Percentiles rank a stretch among this genome's conserved stretches.
phyloP scores from a whole-genome alignment of 768 basidiomycete genomes.

The Rhodotorula paludigena region DNA sequence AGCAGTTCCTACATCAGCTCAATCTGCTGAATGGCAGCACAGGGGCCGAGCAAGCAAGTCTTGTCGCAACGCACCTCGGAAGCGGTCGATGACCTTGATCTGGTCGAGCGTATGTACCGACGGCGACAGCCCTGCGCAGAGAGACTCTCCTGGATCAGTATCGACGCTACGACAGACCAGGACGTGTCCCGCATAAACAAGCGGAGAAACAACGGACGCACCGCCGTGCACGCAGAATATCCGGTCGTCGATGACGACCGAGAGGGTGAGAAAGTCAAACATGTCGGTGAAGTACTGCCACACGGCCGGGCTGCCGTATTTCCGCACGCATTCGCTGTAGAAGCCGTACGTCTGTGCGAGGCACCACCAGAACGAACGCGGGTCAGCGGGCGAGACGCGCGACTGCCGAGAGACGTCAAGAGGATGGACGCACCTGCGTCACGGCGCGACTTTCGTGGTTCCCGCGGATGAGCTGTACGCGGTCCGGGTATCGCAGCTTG shows the following conservation, averaged over 20 bases:
- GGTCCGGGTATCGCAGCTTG: slow-evolving; percentile 91
- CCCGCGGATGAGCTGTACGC: slow-evolving; percentile 92
- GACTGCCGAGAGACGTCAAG: slow-evolving; percentile 25
- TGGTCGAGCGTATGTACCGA: slow-evolving; percentile 99
- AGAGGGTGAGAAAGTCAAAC: slow-evolving; percentile 97
- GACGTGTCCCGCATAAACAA: too few relatives aligned
- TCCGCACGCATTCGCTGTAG: slow-evolving; percentile 95
- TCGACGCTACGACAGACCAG: neutral
- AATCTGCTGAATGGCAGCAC: slow-evolving; percentile 14
- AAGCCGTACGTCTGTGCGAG: slow-evolving; percentile 99
- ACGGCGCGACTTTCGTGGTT: slow-evolving; percentile 98
- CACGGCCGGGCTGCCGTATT: slow-evolving; percentile 90
- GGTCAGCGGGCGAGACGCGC: too few relatives aligned
- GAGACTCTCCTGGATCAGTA: neutral
- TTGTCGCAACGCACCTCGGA: slow-evolving; percentile 71
- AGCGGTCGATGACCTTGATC: slow-evolving; percentile 97
- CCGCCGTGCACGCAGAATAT: slow-evolving; percentile 99
- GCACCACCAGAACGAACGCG: too few relatives aligned
- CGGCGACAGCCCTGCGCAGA: slow-evolving; percentile 77
- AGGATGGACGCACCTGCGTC: slow-evolving; percentile 70
- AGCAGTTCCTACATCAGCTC: slow-evolving; percentile 8
- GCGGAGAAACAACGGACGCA: slow-evolving; percentile 46
- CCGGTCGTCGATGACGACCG: slow-evolving; percentile 95
- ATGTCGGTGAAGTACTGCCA: slow-evolving; percentile 99
- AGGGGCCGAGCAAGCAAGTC: neutral